A percentile compares a stretch with the other conserved stretches of the same genome.
Conservation (phyloP, 2,329 filamentous ascomycete species). For the Lomentospora prolificans region DNA sequence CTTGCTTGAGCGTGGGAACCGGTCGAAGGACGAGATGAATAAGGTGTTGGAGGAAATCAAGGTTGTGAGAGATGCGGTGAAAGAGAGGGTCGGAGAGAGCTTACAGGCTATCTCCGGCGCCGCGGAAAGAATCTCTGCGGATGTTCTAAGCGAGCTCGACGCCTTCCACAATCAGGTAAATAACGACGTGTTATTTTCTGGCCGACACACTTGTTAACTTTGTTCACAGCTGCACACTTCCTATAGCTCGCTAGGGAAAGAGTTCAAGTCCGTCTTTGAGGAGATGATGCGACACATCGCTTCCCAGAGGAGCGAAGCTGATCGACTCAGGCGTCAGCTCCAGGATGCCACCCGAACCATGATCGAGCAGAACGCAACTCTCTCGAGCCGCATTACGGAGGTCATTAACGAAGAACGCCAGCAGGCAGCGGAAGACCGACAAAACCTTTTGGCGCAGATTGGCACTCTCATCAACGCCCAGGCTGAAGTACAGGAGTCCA, state of each 20-base stretch:
- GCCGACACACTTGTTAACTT: neutral
- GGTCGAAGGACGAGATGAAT: constrained; percentile 79
- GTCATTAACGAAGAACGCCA: constrained; percentile 68
- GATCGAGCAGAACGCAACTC: constrained; percentile 55
- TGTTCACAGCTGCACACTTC: constrained; percentile 63
- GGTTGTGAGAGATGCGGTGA: constrained; percentile 78
- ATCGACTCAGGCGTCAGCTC: constrained; percentile 62
- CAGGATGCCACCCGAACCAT: constrained; percentile 58
- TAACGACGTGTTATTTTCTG: constrained; percentile 12
- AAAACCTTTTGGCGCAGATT: constrained; percentile 67
- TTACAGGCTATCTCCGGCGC: constrained; percentile 73
- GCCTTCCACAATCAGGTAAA: constrained; percentile 64
- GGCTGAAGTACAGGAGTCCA: constrained; percentile 61
- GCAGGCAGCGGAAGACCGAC: constrained; percentile 62
- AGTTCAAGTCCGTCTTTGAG: constrained; percentile 81
- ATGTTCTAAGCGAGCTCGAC: constrained; percentile 76
- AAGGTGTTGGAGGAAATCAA: constrained; percentile 87
- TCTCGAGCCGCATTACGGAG: constrained; percentile 57
- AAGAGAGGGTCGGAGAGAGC: constrained; percentile 74
- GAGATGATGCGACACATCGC: constrained; percentile 57
- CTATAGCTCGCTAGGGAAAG: constrained; percentile 71
- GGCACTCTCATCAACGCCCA: constrained; percentile 65
- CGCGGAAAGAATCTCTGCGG: constrained; percentile 79
- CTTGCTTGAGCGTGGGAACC: constrained; percentile 56
- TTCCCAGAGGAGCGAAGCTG: constrained; percentile 46